Evolutionary conservation across 2,329 filamentous ascomycete genomes (phyloP), one percentile per base, ranked within the genome.

Genomic region (Nemania sp.): DNA sequence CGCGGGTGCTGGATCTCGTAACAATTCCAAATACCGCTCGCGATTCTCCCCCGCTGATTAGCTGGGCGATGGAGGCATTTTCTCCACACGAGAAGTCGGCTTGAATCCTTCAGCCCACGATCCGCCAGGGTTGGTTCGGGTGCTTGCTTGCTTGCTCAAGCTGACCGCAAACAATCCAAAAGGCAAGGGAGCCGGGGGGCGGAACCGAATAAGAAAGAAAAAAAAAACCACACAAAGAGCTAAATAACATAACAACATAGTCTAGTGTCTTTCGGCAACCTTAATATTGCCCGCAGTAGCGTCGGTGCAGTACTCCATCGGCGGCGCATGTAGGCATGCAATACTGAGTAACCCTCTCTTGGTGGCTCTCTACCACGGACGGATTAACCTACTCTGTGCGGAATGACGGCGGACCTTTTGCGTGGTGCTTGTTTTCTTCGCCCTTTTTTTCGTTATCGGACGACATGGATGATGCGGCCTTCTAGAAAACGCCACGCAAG

Each of bases 401-500:
- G 62, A 68, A 68, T 47, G 35, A 52, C 52, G 29, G 38, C 52
- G 62, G 35, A 18, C 24, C 22, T 54, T 54, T 53, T 57, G n/a
- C n/a, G n/a, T n/a, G n/a, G 66, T 68, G 62, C 62, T 65, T 51
- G 66, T 54, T 68, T 62, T 64, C n/a, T 11, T 35, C 32, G 32
- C 32, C 57, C 56, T 57, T 54, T 65, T 58, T n/a, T 54, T 65
- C 66, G 67, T 66, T 66, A 69, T 69, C 67, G 58, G 63, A 35
- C 56, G 67, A 53, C 67, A 65, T 63, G 67, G 67, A 29, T 56
- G 45, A 11, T 47, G 51, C 47, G 55, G 58, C 63, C 63, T 69
- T 69, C 67, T 69, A 69, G 67, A 69, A 69, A 63, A 67, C 67
- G 59, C 67, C 64, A 67, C 62, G 62, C 57, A 58, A 54, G 56